Evolutionary conservation across 148 eudicot genomes (phyloP).

Genomic region (Drosera capensis): DNA sequence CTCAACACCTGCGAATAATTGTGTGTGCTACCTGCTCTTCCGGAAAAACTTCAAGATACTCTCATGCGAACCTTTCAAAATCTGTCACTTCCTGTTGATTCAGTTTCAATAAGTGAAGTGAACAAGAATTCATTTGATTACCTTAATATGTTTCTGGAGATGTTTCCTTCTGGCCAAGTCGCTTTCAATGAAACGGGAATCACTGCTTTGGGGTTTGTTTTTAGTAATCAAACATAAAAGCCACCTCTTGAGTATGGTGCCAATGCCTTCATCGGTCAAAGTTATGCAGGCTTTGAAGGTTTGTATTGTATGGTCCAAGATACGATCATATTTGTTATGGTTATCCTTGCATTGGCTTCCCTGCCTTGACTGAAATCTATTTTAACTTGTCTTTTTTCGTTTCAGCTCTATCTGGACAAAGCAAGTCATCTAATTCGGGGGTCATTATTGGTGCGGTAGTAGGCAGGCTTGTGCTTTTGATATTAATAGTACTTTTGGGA

Average conservation of each 20-base stretch:
- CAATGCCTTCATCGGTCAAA: constrained; percentile 18
- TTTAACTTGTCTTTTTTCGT: too few relatives aligned
- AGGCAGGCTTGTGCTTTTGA: too few relatives aligned
- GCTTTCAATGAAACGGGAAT: constrained; percentile 45
- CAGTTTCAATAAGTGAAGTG: constrained; percentile 38
- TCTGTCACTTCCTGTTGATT: constrained; percentile 27
- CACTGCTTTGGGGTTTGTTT: constrained; percentile 23
- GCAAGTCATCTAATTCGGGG: too few relatives aligned
- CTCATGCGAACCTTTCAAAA: constrained; percentile 21
- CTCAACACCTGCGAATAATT: constrained; percentile 27
- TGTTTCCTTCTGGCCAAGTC: constrained; percentile 32
- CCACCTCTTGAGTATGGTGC: constrained; percentile 32
- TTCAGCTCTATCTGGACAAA: too few relatives aligned
- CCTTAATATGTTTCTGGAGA: constrained; percentile 18
- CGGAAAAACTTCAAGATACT: constrained; percentile 20
- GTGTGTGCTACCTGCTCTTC: constrained; percentile 22
- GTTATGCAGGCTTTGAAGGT: constrained; percentile 31
- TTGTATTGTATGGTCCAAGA: too few relatives aligned
- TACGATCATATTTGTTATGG: too few relatives aligned
- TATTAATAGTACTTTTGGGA: too few relatives aligned
- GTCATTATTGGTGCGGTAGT: too few relatives aligned
- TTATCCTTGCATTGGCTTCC: too few relatives aligned
- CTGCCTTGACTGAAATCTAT: too few relatives aligned
- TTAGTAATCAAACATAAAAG: constrained; percentile 50
- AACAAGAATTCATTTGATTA: constrained; percentile 19